Conservation (phyloP, 352 stramenopile species). For the Phytopythium ostracodes region DNA sequence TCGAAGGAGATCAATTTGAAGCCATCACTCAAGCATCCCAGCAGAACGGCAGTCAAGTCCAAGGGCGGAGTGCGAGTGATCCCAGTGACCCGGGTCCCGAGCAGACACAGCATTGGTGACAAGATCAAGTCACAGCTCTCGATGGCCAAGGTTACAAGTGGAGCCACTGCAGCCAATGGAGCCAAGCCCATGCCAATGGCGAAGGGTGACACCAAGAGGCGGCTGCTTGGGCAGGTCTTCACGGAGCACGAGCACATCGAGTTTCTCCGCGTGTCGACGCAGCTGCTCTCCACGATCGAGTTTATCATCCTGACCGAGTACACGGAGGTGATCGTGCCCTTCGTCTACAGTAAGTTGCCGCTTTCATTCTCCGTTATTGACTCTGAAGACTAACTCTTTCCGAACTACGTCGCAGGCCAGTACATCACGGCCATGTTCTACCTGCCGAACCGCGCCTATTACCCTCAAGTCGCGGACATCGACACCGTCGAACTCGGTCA, state of each 20-base stretch:
- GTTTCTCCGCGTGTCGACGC: slow-evolving; percentile 16
- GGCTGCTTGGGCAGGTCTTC: slow-evolving; percentile 4
- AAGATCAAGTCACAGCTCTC: not conserved
- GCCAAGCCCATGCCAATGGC: not conserved
- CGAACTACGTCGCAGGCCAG: slow-evolving; percentile 4
- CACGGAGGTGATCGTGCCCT: slow-evolving; percentile 24
- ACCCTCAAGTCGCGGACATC: slow-evolving; percentile 24
- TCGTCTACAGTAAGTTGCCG: slow-evolving; percentile 22
- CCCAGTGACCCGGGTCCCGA: not conserved
- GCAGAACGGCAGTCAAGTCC: not conserved
- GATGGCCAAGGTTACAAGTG: not conserved
- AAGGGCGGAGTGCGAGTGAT: not conserved
- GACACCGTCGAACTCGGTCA: slow-evolving; percentile 4
- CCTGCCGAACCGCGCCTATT: slow-evolving; percentile 26
- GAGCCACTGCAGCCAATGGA: not conserved
- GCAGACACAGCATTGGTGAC: not conserved
- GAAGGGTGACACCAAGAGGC: not conserved
- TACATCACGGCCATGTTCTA: slow-evolving; percentile 31
- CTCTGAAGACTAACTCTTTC: not conserved
- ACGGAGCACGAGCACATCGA: slow-evolving; percentile 1
- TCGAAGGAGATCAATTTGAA: no score
- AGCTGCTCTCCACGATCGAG: slow-evolving; percentile 26
- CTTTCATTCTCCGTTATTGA: not conserved
- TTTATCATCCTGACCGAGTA: slow-evolving; percentile 28
- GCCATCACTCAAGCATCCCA: not conserved